A percentile compares a stretch with the other conserved stretches of the same genome.
phyloP scores from a whole-genome alignment of 164 flowering plant genomes.

The Liriodendron chinense region DNA sequence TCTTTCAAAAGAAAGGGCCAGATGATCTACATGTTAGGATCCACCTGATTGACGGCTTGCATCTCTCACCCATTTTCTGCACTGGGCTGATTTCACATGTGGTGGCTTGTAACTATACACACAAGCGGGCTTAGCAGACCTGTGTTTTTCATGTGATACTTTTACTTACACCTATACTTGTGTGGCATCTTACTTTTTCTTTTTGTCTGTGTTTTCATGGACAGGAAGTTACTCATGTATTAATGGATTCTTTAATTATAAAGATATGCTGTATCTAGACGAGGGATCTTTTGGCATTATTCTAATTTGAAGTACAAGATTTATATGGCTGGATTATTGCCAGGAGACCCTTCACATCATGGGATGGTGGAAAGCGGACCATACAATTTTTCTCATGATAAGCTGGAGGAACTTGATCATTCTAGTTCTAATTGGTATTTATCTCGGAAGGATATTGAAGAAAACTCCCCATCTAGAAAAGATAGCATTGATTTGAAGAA shows the following conservation, averaged over 20 bases:
- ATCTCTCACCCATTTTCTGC: too few species aligned
- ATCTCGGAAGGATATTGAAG: slow-evolving; percentile 68
- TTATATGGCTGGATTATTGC: slow-evolving; percentile 42
- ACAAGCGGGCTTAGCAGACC: too few species aligned
- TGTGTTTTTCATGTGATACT: too few species aligned
- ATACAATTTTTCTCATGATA: slow-evolving; percentile 35
- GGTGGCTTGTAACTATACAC: too few species aligned
- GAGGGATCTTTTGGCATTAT: not conserved
- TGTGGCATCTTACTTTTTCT: too few species aligned
- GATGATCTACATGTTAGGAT: too few species aligned
- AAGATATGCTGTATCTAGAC: not conserved
- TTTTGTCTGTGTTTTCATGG: not conserved
- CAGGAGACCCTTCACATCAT: slow-evolving; percentile 46
- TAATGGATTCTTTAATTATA: not conserved
- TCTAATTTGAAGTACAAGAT: not conserved
- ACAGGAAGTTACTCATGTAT: not conserved
- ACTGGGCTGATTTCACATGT: too few species aligned
- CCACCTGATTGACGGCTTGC: too few species aligned
- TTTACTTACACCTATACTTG: too few species aligned
- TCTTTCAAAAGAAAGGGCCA: too few species aligned
- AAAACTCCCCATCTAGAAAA: slow-evolving; percentile 58
- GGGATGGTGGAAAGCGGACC: slow-evolving; percentile 36
- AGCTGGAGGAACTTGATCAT: slow-evolving; percentile 38
- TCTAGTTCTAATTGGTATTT: slow-evolving; percentile 49
- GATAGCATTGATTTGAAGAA: slow-evolving; percentile 72